Evolutionary conservation across 371 early-diverging fungal genomes (phyloP), one percentile per base, ranked within the genome.

Genomic region (Fennellomyces sp.): DNA sequence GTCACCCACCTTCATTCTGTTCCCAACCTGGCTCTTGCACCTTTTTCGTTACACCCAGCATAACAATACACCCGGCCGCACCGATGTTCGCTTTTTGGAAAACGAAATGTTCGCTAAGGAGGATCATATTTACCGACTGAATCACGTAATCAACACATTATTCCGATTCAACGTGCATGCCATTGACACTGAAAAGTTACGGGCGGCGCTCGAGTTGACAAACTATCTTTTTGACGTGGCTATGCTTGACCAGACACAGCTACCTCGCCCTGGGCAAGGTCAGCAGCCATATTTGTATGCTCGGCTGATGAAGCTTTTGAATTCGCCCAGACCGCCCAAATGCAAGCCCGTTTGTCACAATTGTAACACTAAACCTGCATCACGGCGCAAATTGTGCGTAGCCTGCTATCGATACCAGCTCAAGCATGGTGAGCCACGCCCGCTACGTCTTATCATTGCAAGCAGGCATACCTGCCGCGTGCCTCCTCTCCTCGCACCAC

Each of bases 1-100:
- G 0, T 62, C 73, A 5, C 67, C 80, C 0, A 73, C 74, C 4
- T 80, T 80, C 26, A 72, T 80, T 38, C 70, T 73, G 38, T 80
- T 80, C 19, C 80, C 80, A 15, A 72, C 76, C 0, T 80, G 80
- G 80, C 36, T 80, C 5, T 65, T 80, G 0, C 76, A 80, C 42
- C 58, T 76, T 8, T 80, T 80, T 30, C 67, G 73, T 1, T 80
- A 76, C 48, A 70, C 76, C 2, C 68, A 80, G 27, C 67, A 80
- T 58, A 76, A 56, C 13, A 39, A 53, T 8, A 70, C 69, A 3
- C 76, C 76, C 5, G 80, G 80, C n/a, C 70, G 80, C 31, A 73
- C 74, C 3, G 76, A 76, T 25, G 68, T 80, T 28, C 63, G 80
- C 0, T 80, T 80, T 29, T 27, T 76, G 8, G 76, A 74, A 38